A percentile compares a stretch with the other conserved stretches of the same genome.
phyloP scores from a whole-genome alignment of 176 grass and related monocot genomes.

The Hyparrhenia diplandra region DNA sequence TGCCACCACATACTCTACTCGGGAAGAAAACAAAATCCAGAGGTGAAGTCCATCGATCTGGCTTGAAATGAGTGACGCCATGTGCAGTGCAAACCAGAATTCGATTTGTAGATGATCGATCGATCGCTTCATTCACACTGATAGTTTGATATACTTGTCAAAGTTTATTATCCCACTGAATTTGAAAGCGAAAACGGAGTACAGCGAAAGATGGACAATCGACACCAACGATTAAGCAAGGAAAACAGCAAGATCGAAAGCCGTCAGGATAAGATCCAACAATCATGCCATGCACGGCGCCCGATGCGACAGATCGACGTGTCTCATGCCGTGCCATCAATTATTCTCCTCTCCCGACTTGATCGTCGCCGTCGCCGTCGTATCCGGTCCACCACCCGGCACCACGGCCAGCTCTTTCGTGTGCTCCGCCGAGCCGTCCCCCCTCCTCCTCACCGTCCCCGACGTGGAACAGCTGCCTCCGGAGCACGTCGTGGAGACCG shows the following conservation, averaged over 20 bases:
- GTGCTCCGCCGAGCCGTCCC: neutral
- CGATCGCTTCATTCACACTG: too few relatives aligned
- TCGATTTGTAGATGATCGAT: neutral
- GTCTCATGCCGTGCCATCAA: neutral
- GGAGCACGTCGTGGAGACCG: slow-evolving; percentile 57
- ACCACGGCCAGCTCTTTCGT: neutral
- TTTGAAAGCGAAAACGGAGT: neutral
- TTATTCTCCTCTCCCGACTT: neutral
- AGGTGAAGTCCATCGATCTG: too few relatives aligned
- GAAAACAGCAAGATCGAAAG: neutral
- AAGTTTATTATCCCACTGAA: neutral
- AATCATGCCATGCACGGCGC: neutral
- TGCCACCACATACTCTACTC: too few relatives aligned
- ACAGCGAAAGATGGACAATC: neutral
- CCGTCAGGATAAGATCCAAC: slow-evolving; percentile 1
- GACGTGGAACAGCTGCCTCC: slow-evolving; percentile 61
- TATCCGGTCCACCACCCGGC: neutral
- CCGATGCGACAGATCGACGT: neutral
- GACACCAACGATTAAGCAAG: neutral
- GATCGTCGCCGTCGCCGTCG: neutral
- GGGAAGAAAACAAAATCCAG: too few relatives aligned
- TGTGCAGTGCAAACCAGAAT: neutral
- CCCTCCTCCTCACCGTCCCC: neutral
- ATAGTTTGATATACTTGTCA: too few relatives aligned
- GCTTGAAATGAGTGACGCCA: neutral